A percentile compares a stretch with the other conserved stretches of the same genome.
These are phyloP conservation scores for Xerocomellus chrysenteron DNA, from an alignment of 768 basidiomycete species.

Conservation along the genomic window DNA sequence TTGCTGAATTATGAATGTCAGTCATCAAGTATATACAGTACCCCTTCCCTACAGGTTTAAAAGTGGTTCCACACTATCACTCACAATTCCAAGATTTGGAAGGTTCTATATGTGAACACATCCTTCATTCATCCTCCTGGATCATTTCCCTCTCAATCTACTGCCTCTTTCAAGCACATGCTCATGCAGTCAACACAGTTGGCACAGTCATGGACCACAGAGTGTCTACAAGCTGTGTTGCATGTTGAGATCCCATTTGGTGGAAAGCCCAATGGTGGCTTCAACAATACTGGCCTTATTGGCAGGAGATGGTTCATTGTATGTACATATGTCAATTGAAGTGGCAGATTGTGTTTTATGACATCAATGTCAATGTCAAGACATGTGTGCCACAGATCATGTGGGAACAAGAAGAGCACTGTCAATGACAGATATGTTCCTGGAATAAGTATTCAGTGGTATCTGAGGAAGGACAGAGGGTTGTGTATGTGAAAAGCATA, in stretches of 20 bases:
- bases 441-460: not conserved
- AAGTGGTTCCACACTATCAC: not conserved
- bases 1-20: not conserved
- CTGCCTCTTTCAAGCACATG: not conserved
- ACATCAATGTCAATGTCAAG: not conserved
- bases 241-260: not conserved
- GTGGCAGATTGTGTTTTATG: not conserved
- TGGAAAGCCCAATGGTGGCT: not conserved
- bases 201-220: not conserved
- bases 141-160: not conserved
- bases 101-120: not conserved
- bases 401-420: not conserved
- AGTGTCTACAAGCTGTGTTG: not conserved
- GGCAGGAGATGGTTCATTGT: constrained; percentile 3
- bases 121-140: not conserved
- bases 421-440: not conserved
- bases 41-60: not conserved
- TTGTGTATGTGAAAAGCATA: not conserved
- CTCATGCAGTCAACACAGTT: not conserved
- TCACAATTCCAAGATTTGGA: not conserved
- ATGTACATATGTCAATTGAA: not conserved
- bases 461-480: not conserved
- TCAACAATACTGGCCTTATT: not conserved
- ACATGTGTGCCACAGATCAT: not conserved
- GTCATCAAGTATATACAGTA: too few relatives aligned